A percentile compares a stretch with the other conserved stretches of the same genome.
Conservation (phyloP, 2,329 filamentous ascomycete genomes). For the Lachnellula occidentalis region DNA sequence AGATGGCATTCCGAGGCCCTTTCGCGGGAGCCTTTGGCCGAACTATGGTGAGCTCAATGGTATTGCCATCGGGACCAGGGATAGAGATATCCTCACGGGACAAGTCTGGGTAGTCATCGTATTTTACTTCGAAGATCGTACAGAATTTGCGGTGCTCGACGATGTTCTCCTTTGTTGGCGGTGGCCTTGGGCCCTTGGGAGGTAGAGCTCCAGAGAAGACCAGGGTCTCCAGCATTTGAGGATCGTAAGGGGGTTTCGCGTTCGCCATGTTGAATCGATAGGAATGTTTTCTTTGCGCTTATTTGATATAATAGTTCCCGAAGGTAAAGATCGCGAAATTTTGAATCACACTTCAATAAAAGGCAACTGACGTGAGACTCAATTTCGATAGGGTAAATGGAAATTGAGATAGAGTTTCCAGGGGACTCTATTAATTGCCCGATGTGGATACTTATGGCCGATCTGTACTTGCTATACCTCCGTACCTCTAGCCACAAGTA, state of each 20-base stretch:
- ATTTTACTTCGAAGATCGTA: neutral
- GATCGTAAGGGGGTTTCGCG: neutral
- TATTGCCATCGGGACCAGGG: slow-evolving; percentile 5
- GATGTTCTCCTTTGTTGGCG: neutral
- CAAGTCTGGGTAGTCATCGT: slow-evolving; percentile 1
- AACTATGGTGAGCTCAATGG: slow-evolving; percentile 10
- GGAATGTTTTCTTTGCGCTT: too few relatives aligned
- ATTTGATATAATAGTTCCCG: too few relatives aligned
- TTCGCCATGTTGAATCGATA: neutral
- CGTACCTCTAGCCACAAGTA: too few relatives aligned
- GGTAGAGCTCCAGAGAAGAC: neutral
- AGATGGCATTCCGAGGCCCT: slow-evolving; percentile 7
- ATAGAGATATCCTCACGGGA: slow-evolving; percentile 6
- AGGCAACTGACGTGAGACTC: too few relatives aligned
- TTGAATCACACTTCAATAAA: too few relatives aligned
- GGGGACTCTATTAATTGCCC: too few relatives aligned
- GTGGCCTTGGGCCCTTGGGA: neutral
- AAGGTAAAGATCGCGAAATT: too few relatives aligned
- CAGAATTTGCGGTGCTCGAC: neutral
- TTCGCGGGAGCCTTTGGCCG: neutral
- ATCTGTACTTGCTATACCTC: too few relatives aligned
- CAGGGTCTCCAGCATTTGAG: neutral
- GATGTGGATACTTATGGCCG: too few relatives aligned
- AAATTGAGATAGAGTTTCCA: too few relatives aligned
- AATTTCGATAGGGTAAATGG: too few relatives aligned